Conservation (phyloP, 2,329 filamentous ascomycete genomes). For the Xylaria hypoxylon region DNA sequence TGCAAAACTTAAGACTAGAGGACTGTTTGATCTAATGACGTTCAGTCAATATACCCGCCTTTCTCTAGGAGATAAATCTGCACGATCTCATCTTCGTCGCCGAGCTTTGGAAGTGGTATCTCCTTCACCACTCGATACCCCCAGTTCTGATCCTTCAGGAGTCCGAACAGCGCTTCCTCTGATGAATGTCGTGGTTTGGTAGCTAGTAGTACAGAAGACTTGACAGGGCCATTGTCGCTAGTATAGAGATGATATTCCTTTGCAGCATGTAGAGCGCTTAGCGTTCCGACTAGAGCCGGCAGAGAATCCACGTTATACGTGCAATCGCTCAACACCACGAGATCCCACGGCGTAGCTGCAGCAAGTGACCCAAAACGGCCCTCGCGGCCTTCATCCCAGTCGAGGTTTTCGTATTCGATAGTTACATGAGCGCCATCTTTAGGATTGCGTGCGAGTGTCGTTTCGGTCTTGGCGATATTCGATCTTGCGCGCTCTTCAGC, state of each 20-base stretch:
- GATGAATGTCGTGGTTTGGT: slow-evolving; percentile 68
- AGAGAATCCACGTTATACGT: slow-evolving; percentile 71
- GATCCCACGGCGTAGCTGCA: slow-evolving; percentile 60
- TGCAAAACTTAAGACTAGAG: no score
- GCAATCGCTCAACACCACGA: slow-evolving; percentile 69
- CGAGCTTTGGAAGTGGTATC: slow-evolving; percentile 61
- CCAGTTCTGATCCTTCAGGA: slow-evolving; percentile 62
- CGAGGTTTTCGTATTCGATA: slow-evolving; percentile 65
- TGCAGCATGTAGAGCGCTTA: slow-evolving; percentile 60
- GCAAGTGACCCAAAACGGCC: slow-evolving; percentile 59
- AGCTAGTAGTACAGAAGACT: slow-evolving; percentile 63
- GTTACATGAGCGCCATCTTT: neutral
- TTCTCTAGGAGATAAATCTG: slow-evolving; percentile 66
- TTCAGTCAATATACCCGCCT: slow-evolving; percentile 18
- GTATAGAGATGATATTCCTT: slow-evolving; percentile 44
- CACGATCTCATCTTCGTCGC: slow-evolving; percentile 58
- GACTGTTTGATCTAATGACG: neutral
- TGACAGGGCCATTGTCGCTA: slow-evolving; percentile 19
- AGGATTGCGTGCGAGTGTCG: slow-evolving; percentile 10
- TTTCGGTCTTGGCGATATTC: slow-evolving; percentile 57
- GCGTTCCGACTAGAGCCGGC: slow-evolving; percentile 64
- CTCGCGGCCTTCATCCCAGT: slow-evolving; percentile 65
- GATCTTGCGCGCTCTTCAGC: slow-evolving; percentile 61
- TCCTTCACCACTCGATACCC: slow-evolving; percentile 54
- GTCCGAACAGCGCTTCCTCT: slow-evolving; percentile 61